phyloP scores from a whole-genome alignment of 805 yeast species.

The Cyberlindnera mississippiensis region DNA sequence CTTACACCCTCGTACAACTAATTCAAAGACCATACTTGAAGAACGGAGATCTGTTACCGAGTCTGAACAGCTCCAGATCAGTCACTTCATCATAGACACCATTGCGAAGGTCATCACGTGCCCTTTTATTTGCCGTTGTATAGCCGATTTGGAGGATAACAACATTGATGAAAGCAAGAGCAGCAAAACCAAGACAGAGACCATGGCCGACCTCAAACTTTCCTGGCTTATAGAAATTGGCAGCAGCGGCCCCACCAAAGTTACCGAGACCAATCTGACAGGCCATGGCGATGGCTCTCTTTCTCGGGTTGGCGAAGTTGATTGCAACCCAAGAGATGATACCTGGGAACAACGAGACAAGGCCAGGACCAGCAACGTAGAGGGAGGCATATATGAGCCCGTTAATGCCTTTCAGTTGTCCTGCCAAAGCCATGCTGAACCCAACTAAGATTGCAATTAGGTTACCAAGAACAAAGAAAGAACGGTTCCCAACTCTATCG shows the following conservation, averaged over 20 bases:
- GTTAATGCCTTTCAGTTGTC: slow-evolving; percentile 28
- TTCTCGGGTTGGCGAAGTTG: slow-evolving; percentile 34
- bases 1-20: too few relatives aligned
- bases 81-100: slow-evolving; percentile 31
- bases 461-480: slow-evolving; percentile 29
- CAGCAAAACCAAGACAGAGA: slow-evolving; percentile 32
- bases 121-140: slow-evolving; percentile 25
- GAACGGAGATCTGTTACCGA: slow-evolving; percentile 44
- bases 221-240: slow-evolving; percentile 33
- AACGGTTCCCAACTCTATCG: slow-evolving; percentile 26
- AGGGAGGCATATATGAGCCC: slow-evolving; percentile 30
- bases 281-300: slow-evolving; percentile 38
- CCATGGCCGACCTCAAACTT: slow-evolving; percentile 31
- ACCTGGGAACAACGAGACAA: slow-evolving; percentile 33
- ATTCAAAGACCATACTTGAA: slow-evolving; percentile 15
- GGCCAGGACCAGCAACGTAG: slow-evolving; percentile 31
- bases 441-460: slow-evolving; percentile 33
- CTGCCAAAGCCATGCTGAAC: slow-evolving; percentile 29
- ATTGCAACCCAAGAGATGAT: slow-evolving; percentile 37
- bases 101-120: slow-evolving; percentile 26
- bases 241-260: slow-evolving; percentile 35
- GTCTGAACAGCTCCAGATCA: slow-evolving; percentile 31
- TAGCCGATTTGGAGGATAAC: slow-evolving; percentile 25
- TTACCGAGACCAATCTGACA: slow-evolving; percentile 38
- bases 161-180: slow-evolving; percentile 29